Evolutionary conservation across 441 rosid species (phyloP), one percentile per base, ranked within the genome.

Genomic region (Cnidoscolus chayamansa): DNA sequence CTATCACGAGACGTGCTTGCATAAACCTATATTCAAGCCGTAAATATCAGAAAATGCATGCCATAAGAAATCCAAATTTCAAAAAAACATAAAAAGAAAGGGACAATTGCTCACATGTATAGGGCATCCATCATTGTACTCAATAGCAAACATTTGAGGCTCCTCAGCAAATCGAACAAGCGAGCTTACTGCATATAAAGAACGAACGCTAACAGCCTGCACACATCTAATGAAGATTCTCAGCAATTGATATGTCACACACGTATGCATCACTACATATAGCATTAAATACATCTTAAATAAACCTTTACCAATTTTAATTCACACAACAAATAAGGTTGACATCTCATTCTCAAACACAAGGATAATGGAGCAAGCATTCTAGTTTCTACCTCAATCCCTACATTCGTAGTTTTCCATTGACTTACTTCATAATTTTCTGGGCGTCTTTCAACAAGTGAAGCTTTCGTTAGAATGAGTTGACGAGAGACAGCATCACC

Each of bases 61-160:
- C 63, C 56, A 49, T 72, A 73, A 67, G 6, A 60, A 51, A 53
- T 63, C 49, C 49, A 31, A 72, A 64, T 78, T 75, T 75, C 19
- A 69, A 66, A 69, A 58, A 6, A 37, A 72, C 74, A 40, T 60
- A 35, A 4, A 35, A 4, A 35, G 37, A 35, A 4, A 35, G 4
- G 45, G 45, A 40, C 55, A 32, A 64, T 68, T 65, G 72, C 98
- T 89, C 82, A 96, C 99, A 83, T 90, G 97, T 76, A 89, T 87
- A 73, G 98, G 96, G 79, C 99, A 93, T 37, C 99, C 99, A 84
- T 96, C 98, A 80, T 81, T 87, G 86, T 90, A 96, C 78, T 93
- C 99, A 65, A 96, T 84, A 35, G 98, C 99, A 88, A 96, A 96
- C 93, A 96, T 92, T 84, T 96, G 99, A 78, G 99, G 99, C 89